Base-by-base conservation (phyloP, 495 filamentous ascomycete genomes). In the Daldinia grandis region DNA sequence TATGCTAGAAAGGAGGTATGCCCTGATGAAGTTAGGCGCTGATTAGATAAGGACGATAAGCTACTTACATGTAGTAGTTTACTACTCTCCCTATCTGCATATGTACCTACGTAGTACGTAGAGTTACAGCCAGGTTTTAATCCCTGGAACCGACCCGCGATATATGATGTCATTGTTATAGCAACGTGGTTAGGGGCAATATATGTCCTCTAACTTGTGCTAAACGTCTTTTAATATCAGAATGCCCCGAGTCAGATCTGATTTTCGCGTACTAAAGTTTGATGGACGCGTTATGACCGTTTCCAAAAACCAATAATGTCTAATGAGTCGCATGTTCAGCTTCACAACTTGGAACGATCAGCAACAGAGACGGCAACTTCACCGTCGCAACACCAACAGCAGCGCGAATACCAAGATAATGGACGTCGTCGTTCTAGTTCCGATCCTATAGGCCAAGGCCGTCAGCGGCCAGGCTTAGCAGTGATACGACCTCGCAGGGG, bases 371-470 rank as follows among this genome's bases (percentile, higher is more conserved):
- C 61, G 19, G 58, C 21, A 24, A 63, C 51, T n/a, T 6, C 40
- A 15, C 51, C 24, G 37, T 35, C 24, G 33, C 33, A 31, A 15
- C 47, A 3, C 4, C 58, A 59, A 7, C 59, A 58, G 30, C 62
- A 66, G 4, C 47, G 57, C 14, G 53, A 59, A 8, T 58, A 49
- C 5, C 19, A 44, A 0, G 9, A 61, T 35, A 49, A 64, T 28
- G 58, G 30, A 10, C 56, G 75, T 37, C 66, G 73, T 25, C 75
- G 75, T 25, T 77, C 75, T 28, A 75, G 53, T 27, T 77, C 75
- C 3, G 75, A 77, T 27, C 75, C 75, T 8, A 71, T 50, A 3
- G 70, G 73, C 7, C 67, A 63, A 30, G 31, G 62, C 10, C 73
- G 65, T 42, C 75, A 66, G 25, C 70, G 75, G 17, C 75, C 73